A percentile compares a stretch with the other conserved stretches of the same genome.
phyloP scores from a whole-genome alignment of 2,329 filamentous ascomycete species.

The Botryosphaeria dothidea region DNA sequence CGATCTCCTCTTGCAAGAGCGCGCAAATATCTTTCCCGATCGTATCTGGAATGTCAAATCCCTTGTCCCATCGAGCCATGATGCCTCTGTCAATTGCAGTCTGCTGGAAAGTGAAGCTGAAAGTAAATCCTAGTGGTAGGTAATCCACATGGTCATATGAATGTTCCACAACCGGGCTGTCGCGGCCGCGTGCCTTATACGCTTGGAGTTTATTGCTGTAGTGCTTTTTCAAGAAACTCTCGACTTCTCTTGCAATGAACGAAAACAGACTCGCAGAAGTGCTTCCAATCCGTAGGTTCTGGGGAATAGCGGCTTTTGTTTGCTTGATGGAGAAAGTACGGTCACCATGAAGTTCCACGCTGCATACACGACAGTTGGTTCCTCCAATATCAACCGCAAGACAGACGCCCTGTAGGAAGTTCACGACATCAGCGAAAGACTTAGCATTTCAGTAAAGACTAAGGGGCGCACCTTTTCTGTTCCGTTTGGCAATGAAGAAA shows the following conservation, averaged over 20 bases:
- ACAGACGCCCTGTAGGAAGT: constrained; percentile 70
- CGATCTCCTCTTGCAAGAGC: constrained; percentile 78
- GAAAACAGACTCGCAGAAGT: constrained; percentile 87
- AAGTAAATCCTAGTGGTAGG: constrained; percentile 88
- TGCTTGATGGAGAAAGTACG: constrained; percentile 67
- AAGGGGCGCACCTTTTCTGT: constrained; percentile 1
- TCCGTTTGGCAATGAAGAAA: background rate
- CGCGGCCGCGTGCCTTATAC: background rate
- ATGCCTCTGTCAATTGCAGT: constrained; percentile 91
- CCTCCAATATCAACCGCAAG: constrained; percentile 94
- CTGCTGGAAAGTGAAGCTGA: constrained; percentile 92
- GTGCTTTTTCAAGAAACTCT: constrained; percentile 87
- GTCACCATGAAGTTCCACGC: constrained; percentile 83
- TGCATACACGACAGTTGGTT: constrained; percentile 92
- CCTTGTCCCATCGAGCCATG: constrained; percentile 95
- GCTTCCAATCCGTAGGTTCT: constrained; percentile 79
- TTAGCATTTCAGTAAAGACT: background rate
- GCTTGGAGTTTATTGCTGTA: constrained; percentile 45
- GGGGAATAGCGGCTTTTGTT: constrained; percentile 93
- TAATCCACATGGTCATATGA: constrained; percentile 55
- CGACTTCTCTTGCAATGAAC: constrained; percentile 88
- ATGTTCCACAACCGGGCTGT: background rate
- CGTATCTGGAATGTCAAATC: constrained; percentile 89
- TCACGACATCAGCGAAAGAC: background rate
- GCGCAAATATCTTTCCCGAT: constrained; percentile 90